Evolutionary conservation across 352 stramenopile species (phyloP).

Genomic region (Phytopythium ostracodes): DNA sequence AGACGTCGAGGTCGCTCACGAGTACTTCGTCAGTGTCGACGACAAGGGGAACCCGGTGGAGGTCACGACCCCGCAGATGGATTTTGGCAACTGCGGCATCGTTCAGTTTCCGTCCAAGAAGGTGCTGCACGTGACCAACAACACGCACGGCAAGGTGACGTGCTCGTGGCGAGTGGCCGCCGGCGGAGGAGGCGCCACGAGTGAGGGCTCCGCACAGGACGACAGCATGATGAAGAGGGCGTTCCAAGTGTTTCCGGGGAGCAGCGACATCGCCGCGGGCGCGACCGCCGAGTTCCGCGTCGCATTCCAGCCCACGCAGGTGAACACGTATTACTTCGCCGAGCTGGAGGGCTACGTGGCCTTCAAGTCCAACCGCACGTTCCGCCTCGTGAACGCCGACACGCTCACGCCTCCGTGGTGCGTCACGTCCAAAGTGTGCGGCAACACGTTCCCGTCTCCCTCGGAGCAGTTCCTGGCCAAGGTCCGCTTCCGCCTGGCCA

Average conservation of each 20-base stretch:
- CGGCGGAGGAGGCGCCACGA: conserved; percentile 9
- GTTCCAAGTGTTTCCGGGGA: conserved; percentile 76
- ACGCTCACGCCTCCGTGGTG: conserved; percentile 91
- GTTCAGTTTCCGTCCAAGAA: conserved; percentile 65
- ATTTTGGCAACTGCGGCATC: conserved; percentile 76
- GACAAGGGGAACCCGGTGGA: conserved; percentile 55
- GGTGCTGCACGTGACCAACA: conserved; percentile 76
- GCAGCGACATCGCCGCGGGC: conserved; percentile 77
- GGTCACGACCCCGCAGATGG: conserved; percentile 37
- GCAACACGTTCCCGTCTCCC: conserved; percentile 85
- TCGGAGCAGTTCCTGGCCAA: conserved; percentile 89
- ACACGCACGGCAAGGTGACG: conserved; percentile 85
- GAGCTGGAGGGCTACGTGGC: conserved; percentile 87
- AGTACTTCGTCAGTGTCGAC: conserved; percentile 81
- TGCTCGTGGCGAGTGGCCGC: conserved; percentile 65
- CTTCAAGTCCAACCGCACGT: conserved; percentile 93
- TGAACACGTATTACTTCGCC: conserved; percentile 88
- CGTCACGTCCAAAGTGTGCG: conserved; percentile 60
- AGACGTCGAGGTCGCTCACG: conserved; percentile 68
- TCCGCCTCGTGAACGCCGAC: conserved; percentile 90
- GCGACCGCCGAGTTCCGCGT: conserved; percentile 77
- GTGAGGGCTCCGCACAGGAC: not conserved
- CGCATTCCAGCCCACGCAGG: conserved; percentile 63
- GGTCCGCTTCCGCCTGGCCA: conserved; percentile 48
- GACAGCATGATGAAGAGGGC: conserved; percentile 9